phyloP scores from a whole-genome alignment of 352 stramenopile species.

The Aphanomyces stellatus region DNA sequence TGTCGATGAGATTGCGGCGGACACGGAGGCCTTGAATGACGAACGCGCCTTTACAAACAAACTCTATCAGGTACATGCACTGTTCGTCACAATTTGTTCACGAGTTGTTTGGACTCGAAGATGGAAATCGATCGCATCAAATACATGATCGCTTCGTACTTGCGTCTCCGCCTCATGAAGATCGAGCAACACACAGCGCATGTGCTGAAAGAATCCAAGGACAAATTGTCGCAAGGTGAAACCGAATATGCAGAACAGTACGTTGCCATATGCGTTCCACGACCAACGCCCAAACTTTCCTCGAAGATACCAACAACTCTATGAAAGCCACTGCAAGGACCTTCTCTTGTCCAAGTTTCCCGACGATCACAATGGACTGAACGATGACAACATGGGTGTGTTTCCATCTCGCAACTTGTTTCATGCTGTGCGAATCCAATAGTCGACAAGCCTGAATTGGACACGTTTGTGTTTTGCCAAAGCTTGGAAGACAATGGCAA shows the following conservation, averaged over 20 bases:
- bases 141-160: constrained; percentile 78
- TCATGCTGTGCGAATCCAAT: neutral
- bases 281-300: neutral
- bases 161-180: constrained; percentile 69
- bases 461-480: constrained; percentile 78
- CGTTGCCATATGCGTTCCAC: constrained; percentile 12
- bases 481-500: constrained; percentile 42
- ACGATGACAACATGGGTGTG: constrained; percentile 60
- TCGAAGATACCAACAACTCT: constrained; percentile 42
- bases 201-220: constrained; percentile 38
- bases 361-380: constrained; percentile 47
- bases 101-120: constrained; percentile 19
- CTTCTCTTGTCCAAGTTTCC: constrained; percentile 53
- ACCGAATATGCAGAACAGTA: constrained; percentile 67
- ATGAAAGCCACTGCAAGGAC: constrained; percentile 66
- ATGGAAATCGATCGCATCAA: constrained; percentile 84
- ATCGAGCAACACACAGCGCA: constrained; percentile 70
- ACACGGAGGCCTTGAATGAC: constrained; percentile 50
- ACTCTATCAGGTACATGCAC: constrained; percentile 48
- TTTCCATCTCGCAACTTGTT: neutral
- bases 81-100: neutral
- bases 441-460: constrained; percentile 65
- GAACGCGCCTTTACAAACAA: constrained; percentile 78
- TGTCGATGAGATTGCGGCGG: constrained; percentile 68
- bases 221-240: constrained; percentile 65